Percentiles rank a stretch among this genome's conserved stretches.
phyloP scores from a whole-genome alignment of 2,329 filamentous ascomycete species.

The Harringtonia lauricola region DNA sequence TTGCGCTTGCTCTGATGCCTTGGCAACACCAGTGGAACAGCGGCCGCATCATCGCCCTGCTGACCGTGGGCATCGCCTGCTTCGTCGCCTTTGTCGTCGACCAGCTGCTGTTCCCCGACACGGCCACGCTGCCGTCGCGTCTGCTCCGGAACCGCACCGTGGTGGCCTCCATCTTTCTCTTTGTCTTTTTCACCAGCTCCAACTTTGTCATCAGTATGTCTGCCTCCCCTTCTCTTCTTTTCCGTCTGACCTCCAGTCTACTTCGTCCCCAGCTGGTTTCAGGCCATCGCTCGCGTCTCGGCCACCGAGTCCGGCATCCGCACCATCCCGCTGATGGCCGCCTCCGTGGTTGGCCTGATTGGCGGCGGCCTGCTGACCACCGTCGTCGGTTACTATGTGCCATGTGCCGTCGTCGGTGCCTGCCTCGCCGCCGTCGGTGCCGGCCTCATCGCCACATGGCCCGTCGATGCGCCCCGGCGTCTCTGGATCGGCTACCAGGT shows the following conservation, averaged over 20 bases:
- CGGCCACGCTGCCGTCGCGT: conserved; percentile 27
- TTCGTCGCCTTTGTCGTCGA: conserved; percentile 18
- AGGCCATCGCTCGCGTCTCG: conserved; percentile 19
- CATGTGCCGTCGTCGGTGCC: conserved; percentile 15
- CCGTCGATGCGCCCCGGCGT: conserved; percentile 14
- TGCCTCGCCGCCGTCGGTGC: conserved; percentile 20
- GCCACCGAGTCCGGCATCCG: conserved; percentile 28
- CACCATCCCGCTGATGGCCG: conserved; percentile 26
- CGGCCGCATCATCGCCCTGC: conserved; percentile 7
- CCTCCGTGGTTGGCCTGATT: conserved; percentile 22
- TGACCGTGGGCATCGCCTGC: conserved; percentile 21
- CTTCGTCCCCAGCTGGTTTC: conserved; percentile 26
- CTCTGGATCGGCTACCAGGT: conserved; percentile 23
- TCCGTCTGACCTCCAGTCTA: conserved; percentile 18
- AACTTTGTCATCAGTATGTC: conserved; percentile 2
- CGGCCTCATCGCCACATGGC: conserved; percentile 23
- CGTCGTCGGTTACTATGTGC: conserved; percentile 17
- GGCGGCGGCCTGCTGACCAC: conserved; percentile 23
- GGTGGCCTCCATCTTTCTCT: background rate
- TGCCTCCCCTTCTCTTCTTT: conserved; percentile 17
- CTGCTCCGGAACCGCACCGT: conserved; percentile 25
- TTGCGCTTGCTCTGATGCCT: no score
- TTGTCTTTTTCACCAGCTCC: background rate
- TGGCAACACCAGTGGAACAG: conserved; percentile 23
- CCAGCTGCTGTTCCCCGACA: conserved; percentile 22